Base-by-base conservation (phyloP, 2,329 filamentous ascomycete genomes). In the Penicillium thymicola region DNA sequence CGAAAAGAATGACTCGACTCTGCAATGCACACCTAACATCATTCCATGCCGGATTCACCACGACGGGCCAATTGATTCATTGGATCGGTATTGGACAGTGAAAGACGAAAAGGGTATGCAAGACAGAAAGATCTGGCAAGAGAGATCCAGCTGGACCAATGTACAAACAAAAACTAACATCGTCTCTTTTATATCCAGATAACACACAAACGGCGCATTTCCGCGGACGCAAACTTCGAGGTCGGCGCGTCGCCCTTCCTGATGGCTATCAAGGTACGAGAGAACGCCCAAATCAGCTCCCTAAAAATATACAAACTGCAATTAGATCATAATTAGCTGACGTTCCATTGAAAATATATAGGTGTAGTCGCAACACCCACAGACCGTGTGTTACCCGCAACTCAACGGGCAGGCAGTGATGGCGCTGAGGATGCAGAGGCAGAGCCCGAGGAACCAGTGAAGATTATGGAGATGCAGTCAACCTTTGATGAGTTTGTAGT, bases 11-110 rank as follows among this genome's bases (percentile, higher is more conserved):
- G 51, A 61, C 4, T 59, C 65, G 34, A 59, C 56, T 5, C 58
- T 61, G 16, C 79, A 79, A 57, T 78, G 79, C 53, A 84, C 79
- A 0, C 83, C 88, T 4, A 88, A 96, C 67, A 77, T 96, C 21
- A 80, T 97, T 14, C 92, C 92, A 4, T 94, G 90, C 67, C 84
- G 85, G 53, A 85, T 97, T 68, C 82, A 92, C 66, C 88, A 95
- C 72, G 85, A 89, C 65, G 92, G 92, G 1, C 80, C 85, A 1
- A 79, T 93, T 52, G 82, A 86, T 49, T 78, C 85, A 1, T 77
- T 82, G 5, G 73, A 82, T 23, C 78, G 85, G 42, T 91, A 90
- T 70, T 97, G 92, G 91, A 80, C 77, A 0, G 73, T 69, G 30
- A 70, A 73, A 27, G 73, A 78, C 61, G 63, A 72, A 71, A 68